Evolutionary conservation across 305 asterid species (phyloP).

Genomic region (Fraxinus sp.): DNA sequence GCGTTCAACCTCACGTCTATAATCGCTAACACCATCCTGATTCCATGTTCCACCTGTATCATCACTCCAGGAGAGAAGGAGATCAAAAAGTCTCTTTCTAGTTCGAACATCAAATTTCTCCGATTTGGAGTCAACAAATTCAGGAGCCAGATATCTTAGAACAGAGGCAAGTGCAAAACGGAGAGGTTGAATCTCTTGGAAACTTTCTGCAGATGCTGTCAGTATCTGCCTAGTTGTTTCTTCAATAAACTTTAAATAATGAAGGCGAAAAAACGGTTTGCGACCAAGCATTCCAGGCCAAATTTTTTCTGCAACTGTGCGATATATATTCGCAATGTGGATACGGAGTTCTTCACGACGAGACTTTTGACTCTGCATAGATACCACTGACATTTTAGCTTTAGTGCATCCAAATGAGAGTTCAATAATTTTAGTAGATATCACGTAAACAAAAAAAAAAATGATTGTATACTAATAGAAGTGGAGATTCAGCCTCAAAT

Average conservation of each 20-base stretch:
- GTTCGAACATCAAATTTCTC: conserved; percentile 92
- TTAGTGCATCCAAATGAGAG: conserved; percentile 21
- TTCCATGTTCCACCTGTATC: conserved; percentile 90
- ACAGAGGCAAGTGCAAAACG: conserved; percentile 95
- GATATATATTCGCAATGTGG: conserved; percentile 85
- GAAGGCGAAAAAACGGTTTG: conserved; percentile 97
- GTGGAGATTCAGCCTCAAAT: conserved; percentile 3
- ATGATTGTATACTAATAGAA: not conserved
- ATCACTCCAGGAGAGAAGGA: conserved; percentile 91
- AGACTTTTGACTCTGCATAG: conserved; percentile 86
- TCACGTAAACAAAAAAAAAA: conserved; percentile 12
- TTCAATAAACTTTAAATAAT: conserved; percentile 90
- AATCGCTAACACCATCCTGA: conserved; percentile 92
- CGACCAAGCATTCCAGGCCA: conserved; percentile 99
- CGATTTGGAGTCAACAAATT: conserved; percentile 93
- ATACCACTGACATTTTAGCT: conserved; percentile 20
- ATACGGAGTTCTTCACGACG: conserved; percentile 97
- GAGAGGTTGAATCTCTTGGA: conserved; percentile 90
- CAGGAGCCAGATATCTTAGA: conserved; percentile 94
- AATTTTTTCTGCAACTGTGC: conserved; percentile 86
- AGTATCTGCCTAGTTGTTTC: conserved; percentile 78
- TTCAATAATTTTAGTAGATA: conserved; percentile 20
- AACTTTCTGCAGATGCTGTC: conserved; percentile 74
- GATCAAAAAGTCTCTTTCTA: conserved; percentile 93
- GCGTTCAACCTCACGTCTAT: conserved; percentile 98